Base-by-base conservation (phyloP, 345 rosid genomes). In the Odontarrhena argentea region DNA sequence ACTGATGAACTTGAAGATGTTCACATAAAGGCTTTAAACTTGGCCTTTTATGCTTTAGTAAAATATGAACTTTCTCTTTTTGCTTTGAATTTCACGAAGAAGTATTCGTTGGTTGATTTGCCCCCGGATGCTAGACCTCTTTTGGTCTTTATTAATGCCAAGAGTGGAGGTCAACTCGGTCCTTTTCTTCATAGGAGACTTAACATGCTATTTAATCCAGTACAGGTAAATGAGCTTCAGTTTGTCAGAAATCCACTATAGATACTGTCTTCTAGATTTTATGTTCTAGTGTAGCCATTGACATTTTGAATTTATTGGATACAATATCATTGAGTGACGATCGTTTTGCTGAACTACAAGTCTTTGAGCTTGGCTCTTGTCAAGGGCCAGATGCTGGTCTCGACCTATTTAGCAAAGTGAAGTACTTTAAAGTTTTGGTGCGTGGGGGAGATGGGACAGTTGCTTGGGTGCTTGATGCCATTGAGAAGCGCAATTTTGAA, bases 391-490 rank as follows among this genome's bases (percentile, higher is more conserved):
- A 86, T 71, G 80, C 79, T 46, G 96, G 91, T 71, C 71, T 89
- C 67, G 82, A 86, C 62, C 66, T 89, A 67, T 89, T 77, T 77
- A 80, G 86, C 63, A 75, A 73, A 55, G 80, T 83, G 40, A 87
- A 79, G 26, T 84, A 86, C 68, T 89, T 86, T 51, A 82, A 88
- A 73, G 84, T 86, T 74, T 80, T 89, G 77, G 91, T 83, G 12
- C 86, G 96, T 63, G 96, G 96, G 43, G 96, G 96, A 56, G 96
- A 89, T 79, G 96, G 96, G 37, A 86, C 96, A 26, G 92, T 86
- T 81, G 85, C 85, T 45, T 89, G 96, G 96, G 88, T 89, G 64
- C 84, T 89, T 51, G 86, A 83, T 68, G 85, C 83, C 14, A 85
- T 89, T 65, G 96, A 89, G 77, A 85, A 67, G 70, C 87, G 74